A percentile compares a stretch with the other conserved stretches of the same genome.
phyloP scores from a whole-genome alignment of 257 asterid genomes.

The Paraleonurus japonicus region DNA sequence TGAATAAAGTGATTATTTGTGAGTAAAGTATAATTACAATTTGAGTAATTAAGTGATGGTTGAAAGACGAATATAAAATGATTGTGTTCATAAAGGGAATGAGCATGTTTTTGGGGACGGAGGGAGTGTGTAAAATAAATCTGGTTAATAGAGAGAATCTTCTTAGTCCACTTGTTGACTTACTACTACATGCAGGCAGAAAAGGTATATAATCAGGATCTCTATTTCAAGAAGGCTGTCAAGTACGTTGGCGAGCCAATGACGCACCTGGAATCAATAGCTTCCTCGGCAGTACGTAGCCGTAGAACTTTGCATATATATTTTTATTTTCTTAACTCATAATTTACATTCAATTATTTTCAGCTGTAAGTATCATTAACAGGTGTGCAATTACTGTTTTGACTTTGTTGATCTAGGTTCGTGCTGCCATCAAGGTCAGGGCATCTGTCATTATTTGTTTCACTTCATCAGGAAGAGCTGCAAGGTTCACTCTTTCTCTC shows the following conservation, averaged over 20 bases:
- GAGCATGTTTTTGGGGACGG: too few species aligned
- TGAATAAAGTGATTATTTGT: too few species aligned
- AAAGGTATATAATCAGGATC: conserved; percentile 80
- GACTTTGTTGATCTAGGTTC: conserved; percentile 50
- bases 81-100: too few species aligned
- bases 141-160: neutral
- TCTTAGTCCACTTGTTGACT: conserved; percentile 2
- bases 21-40: too few species aligned
- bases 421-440: conserved; percentile 93
- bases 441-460: conserved; percentile 89
- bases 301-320: neutral
- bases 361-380: neutral
- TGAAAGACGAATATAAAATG: too few species aligned
- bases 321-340: neutral
- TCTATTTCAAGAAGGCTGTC: conserved; percentile 73
- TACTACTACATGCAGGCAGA: conserved; percentile 63
- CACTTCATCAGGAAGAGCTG: conserved; percentile 97
- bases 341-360: neutral
- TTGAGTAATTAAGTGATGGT: too few species aligned
- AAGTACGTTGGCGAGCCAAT: conserved; percentile 81
- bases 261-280: conserved; percentile 86
- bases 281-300: conserved; percentile 76
- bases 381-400: neutral
- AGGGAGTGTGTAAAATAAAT: neutral
- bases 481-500: conserved; percentile 47